Evolutionary conservation across 805 yeast species (phyloP), one percentile per base, ranked within the genome.

Genomic region (Metschnikowia sp.): DNA sequence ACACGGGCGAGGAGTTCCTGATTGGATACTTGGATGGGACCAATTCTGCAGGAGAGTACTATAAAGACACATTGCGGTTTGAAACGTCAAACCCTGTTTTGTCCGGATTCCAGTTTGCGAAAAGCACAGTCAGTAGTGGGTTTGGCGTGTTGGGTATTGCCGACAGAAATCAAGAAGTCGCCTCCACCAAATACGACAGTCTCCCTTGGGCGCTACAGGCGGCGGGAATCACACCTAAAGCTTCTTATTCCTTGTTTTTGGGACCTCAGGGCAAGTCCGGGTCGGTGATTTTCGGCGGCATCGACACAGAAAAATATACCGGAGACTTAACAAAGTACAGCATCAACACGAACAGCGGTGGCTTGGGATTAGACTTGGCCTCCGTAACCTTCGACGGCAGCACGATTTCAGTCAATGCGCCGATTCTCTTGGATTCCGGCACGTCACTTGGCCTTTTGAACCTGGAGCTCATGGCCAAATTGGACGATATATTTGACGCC

Each of bases 241-340:
- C 74, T 36, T 79, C 78, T 0, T 87, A 84, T 60, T 84, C 92
- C 0, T 66, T 87, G 47, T 85, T 69, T 57, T 70, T 87, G 62
- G 77, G 81, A 54, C 64, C 67, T 3, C 18, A 22, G 19, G 56
- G 65, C 18, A 45, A 40, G 8, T 31, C 61, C 1, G 77, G 76
- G 8, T 54, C 62, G 22, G 50, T 72, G 28, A 60, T 72, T 47
- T 72, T 71, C 58, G 77, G 77, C 3, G 77, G 74, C 7, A 66
- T 69, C 10, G 76, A 71, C 54, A 67, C 65, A 48, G 68, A 71
- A 41, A 72, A 71, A 53, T 70, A 65, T 54, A 32, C 59, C 11
- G 52, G 54, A 29, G 36, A 35, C 10, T 51, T 55, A 48, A 29
- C 34, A 18, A 39, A 35, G 35, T 45, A 45, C 37, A 37, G 41